Conservation (phyloP, 495 filamentous ascomycete genomes). For the Hapsidospora chrysogenum region DNA sequence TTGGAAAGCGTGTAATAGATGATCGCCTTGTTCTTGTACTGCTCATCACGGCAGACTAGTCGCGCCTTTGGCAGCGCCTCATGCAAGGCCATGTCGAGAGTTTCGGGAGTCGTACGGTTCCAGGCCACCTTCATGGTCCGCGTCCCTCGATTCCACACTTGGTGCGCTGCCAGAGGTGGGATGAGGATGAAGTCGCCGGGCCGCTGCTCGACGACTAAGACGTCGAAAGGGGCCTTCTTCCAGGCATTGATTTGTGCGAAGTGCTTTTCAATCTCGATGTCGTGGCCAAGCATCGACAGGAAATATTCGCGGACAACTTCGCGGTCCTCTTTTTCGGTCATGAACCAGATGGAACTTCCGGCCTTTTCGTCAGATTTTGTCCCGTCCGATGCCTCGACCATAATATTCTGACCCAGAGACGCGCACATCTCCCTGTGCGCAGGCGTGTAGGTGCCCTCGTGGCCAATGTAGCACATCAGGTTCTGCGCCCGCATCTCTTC, state of each 20-base stretch:
- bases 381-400: constrained; percentile 76
- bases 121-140: constrained; percentile 93
- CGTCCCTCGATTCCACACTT: constrained; percentile 95
- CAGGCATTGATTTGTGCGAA: constrained; percentile 89
- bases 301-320: constrained; percentile 82
- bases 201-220: constrained; percentile 82
- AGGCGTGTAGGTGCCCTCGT: constrained; percentile 94
- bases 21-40: constrained; percentile 97
- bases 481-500: constrained; percentile 78
- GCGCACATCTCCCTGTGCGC: constrained; percentile 97
- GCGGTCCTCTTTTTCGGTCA: constrained; percentile 87
- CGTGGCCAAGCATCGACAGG: constrained; percentile 75
- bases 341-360: constrained; percentile 92
- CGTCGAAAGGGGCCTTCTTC: constrained; percentile 80
- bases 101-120: constrained; percentile 93
- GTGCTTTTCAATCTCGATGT: constrained; percentile 90
- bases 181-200: constrained; percentile 91
- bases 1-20: constrained; percentile 68
- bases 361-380: constrained; percentile 33
- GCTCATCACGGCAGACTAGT: constrained; percentile 92
- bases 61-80: constrained; percentile 78
- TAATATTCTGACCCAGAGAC: constrained; percentile 88
- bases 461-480: constrained; percentile 95
- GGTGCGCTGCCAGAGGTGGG: constrained; percentile 90
- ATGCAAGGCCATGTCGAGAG: constrained; percentile 63